Evolutionary conservation across 768 basidiomycete species (phyloP), one percentile per base, ranked within the genome.

Genomic region (Gloeopeniophorella convolvens): DNA sequence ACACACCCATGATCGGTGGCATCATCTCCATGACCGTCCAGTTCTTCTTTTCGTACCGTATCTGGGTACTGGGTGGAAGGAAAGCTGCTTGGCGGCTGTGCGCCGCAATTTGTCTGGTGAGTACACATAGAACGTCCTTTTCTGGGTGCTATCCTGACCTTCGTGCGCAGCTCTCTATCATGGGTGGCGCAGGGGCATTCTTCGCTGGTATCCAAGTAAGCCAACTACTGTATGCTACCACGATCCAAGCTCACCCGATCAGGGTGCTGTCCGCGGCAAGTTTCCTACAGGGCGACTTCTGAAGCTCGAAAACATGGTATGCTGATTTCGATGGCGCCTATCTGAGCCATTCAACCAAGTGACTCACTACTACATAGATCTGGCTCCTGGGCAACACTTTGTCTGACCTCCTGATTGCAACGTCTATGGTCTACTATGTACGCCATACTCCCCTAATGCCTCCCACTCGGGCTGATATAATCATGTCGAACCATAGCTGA

Each of bases 1-100:
- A 64, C 44, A 58, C 56, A 5, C 65, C 63, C 16, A 45, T 66
- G 4, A 55, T 66, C 24, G 65, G 61, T 5, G 43, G 57, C 5
- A 15, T 64, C 5, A 57, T 63, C n/a, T 57, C 60, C 5, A 49
- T 67, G 23, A 48, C 54, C 7, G 59, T 66, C 11, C 64, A 67
- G 48, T 34, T 65, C 6, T 68, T 68, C 45, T 67, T 63, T 57
- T 62, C 60, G 37, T 66, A 64, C 40, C 60, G 65, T 13, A 67
- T 68, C 21, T 59, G 40, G 45, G 30, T 53, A 26, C 46, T 53
- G 8, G 34, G 51, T 21, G 16, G 27, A 12, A 37, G 16, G 18
- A 5, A 28, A 1, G 3, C 28, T 7, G 28, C 42, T 33, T 37
- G 26, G 34, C n/a, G n/a, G n/a, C 10, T 50, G 24, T 44, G 34